Base-by-base conservation (phyloP, 305 asterid genomes). In the Solanum hybrid region DNA sequence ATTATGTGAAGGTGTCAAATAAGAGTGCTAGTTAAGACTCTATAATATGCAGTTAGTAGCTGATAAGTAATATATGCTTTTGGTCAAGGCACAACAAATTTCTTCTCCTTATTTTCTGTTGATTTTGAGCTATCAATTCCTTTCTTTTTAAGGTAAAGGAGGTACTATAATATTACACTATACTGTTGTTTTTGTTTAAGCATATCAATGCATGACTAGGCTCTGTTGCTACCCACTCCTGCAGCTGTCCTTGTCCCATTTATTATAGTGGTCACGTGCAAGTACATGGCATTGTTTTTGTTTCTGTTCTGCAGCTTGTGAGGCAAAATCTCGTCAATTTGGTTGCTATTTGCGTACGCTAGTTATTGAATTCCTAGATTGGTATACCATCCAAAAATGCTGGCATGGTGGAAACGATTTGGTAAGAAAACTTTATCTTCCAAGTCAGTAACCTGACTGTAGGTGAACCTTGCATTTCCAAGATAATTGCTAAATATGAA, bases 401-500 rank as follows among this genome's bases (percentile, higher is more conserved):
- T 24, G 71, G 35, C 26, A 29, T 2, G 67, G 39, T 83, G 73
- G 87, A 46, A 46, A 46, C 18, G 39, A 46, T 83, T 28, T 83
- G 39, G 39, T 83, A 46, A 18, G 39, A 36, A 46, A 46, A 51
- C 39, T 26, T 36, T 82, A 77, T 81, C 67, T 81, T 81, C 8
- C 5, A 10, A 82, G 71, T 82, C 69, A 82, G 61, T 83, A 42
- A 42, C 69, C 26, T 84, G 75, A 11, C 22, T 46, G 73, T 82
- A 82, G 40, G 75, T 51, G 42, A 51, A 84, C 87, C 87, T 83
- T 46, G 74, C 87, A 83, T 83, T 29, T 83, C 40, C 87, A 83
- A 46, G 40, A 46, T 83, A 84, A 84, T 46, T 18, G 87, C 40
- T 42, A 82, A 82, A 18, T 82, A 51, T 46, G 87, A 18, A 18